phyloP scores from a whole-genome alignment of 495 filamentous ascomycete genomes.

The Clavariopsis aquatica region DNA sequence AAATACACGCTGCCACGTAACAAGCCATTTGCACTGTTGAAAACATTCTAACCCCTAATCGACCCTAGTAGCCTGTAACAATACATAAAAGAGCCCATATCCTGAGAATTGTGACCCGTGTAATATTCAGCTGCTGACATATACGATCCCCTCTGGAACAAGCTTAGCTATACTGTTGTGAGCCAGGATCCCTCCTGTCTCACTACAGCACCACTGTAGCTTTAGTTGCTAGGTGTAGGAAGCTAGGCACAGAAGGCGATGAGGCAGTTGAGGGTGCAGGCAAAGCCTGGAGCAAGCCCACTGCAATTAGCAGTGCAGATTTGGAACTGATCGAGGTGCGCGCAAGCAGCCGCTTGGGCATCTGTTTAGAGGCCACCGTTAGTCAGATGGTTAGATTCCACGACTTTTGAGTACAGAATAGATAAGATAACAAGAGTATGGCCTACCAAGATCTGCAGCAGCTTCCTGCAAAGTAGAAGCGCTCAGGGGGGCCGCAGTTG shows the following conservation, averaged over 20 bases:
- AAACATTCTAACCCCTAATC: neutral
- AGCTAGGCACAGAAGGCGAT: constrained; percentile 4
- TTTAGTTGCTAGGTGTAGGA: neutral
- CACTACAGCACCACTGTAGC: constrained; percentile 3
- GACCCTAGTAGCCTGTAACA: neutral
- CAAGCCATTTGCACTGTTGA: neutral
- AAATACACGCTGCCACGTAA: neutral
- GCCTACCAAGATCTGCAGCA: neutral
- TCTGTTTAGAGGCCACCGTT: constrained; percentile 6
- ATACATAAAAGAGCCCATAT: neutral
- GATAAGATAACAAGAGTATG: neutral
- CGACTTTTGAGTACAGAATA: neutral
- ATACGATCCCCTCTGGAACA: neutral
- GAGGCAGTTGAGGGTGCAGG: neutral
- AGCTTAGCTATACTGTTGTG: no score
- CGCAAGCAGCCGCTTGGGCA: neutral
- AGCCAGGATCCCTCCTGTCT: constrained; percentile 1
- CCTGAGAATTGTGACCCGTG: neutral
- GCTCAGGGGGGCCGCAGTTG: neutral
- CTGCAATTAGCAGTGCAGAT: constrained; percentile 1
- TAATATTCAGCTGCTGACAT: neutral
- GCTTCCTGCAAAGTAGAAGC: neutral
- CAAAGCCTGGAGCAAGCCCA: neutral
- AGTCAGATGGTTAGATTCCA: neutral
- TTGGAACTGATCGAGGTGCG: neutral